phyloP scores from a whole-genome alignment of 495 filamentous ascomycete genomes.

The Xylaria bambusicola region DNA sequence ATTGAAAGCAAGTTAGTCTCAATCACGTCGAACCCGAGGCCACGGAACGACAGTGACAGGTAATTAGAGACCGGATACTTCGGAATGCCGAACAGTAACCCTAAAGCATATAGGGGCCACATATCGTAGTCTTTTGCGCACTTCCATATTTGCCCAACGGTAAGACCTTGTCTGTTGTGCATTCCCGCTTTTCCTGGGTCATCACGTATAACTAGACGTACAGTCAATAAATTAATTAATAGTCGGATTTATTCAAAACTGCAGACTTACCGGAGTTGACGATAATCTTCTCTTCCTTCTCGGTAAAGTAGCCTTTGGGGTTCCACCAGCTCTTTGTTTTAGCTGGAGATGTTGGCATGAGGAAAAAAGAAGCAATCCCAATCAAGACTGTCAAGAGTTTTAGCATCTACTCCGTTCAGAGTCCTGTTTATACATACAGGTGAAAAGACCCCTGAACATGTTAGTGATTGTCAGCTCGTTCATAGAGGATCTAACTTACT shows the following conservation, averaged over 20 bases:
- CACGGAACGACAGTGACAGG: constrained; percentile 64
- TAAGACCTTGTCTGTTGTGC: constrained; percentile 64
- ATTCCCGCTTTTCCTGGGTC: constrained; percentile 67
- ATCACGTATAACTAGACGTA: constrained; percentile 60
- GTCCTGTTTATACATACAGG: constrained; percentile 18
- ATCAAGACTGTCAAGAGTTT: constrained; percentile 45
- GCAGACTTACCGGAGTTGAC: constrained; percentile 56
- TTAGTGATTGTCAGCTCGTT: constrained; percentile 10
- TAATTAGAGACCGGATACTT: constrained; percentile 58
- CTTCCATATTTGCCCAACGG: constrained; percentile 58
- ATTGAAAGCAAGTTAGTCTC: constrained; percentile 53
- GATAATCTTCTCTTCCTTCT: constrained; percentile 68
- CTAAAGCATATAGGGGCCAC: constrained; percentile 66
- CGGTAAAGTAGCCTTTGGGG: constrained; percentile 67
- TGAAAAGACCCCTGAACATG: constrained; percentile 21
- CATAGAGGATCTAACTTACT: constrained; percentile 24
- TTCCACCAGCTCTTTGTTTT: constrained; percentile 63
- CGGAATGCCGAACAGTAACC: constrained; percentile 62
- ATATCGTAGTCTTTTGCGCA: constrained; percentile 28
- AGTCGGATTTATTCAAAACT: not conserved
- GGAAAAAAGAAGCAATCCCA: constrained; percentile 63
- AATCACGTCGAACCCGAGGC: constrained; percentile 69
- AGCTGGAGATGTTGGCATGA: constrained; percentile 71
- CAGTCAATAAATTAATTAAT: constrained; percentile 7
- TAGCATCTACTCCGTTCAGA: not conserved